These are phyloP conservation scores for Claviceps maximensis DNA, from an alignment of 2,329 filamentous ascomycete species.

Conservation along the genomic window DNA sequence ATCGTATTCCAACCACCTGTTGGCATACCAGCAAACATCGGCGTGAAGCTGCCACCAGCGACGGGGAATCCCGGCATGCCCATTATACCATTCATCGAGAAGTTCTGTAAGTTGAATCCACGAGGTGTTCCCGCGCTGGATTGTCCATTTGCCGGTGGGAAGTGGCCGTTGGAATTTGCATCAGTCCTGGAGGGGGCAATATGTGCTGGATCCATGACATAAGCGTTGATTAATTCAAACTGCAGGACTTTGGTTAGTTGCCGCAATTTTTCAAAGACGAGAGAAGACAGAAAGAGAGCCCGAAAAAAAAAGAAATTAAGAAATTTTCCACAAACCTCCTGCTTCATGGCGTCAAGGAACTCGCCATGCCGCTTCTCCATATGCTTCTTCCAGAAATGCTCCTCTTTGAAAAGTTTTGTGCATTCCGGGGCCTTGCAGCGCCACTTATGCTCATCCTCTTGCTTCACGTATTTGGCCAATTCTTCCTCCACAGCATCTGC, in stretches of 20 bases:
- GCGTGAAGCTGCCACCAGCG: constrained; percentile 32
- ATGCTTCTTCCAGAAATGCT: constrained; percentile 96
- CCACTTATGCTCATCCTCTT: constrained; percentile 95
- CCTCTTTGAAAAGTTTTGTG: constrained; percentile 92
- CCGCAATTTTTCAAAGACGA: background rate
- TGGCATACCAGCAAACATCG: constrained; percentile 41
- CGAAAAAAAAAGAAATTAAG: background rate
- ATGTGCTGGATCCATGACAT: constrained; percentile 86
- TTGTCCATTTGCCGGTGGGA: constrained; percentile 67
- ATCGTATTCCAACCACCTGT: constrained; percentile 36
- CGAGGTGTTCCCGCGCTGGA: constrained; percentile 73
- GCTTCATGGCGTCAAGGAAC: constrained; percentile 67
- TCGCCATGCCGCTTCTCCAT: constrained; percentile 90
- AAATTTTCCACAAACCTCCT: constrained; percentile 57
- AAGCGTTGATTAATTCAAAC: constrained; percentile 85
- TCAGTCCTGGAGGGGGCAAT: constrained; percentile 89
- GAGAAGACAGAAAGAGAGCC: no score
- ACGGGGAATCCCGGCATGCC: constrained; percentile 46
- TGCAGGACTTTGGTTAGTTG: constrained; percentile 22
- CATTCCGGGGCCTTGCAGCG: constrained; percentile 94
- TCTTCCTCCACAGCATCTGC: constrained; percentile 85
- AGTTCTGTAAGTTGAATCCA: constrained; percentile 75
- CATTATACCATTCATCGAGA: constrained; percentile 46
- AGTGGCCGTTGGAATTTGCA: constrained; percentile 90
- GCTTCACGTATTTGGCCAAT: constrained; percentile 76